Evolutionary conservation across 768 basidiomycete species (phyloP).

Genomic region (Mycena latifolia): DNA sequence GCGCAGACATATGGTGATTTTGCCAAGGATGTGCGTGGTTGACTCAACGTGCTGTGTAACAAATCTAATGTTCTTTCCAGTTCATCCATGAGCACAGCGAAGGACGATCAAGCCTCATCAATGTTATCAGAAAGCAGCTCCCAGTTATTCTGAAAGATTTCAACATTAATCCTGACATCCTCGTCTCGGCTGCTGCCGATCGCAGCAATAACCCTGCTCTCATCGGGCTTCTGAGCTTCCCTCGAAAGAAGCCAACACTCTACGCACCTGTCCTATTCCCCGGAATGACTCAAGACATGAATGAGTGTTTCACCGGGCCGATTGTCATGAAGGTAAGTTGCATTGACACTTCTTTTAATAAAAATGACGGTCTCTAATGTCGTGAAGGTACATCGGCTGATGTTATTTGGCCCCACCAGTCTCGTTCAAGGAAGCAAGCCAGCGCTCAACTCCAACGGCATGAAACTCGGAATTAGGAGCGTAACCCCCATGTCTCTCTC

Average conservation of each 20-base stretch:
- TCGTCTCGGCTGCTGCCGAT: neutral
- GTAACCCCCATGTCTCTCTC: neutral
- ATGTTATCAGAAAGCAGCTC: neutral
- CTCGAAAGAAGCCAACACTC: neutral
- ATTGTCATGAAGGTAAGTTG: neutral
- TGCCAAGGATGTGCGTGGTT: neutral
- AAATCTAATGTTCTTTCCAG: neutral
- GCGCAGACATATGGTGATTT: neutral
- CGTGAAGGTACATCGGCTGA: neutral
- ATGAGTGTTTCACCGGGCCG: neutral
- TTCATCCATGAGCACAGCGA: neutral
- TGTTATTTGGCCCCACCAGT: conserved; percentile 1
- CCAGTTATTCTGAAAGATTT: neutral
- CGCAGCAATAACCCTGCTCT: conserved; percentile 2
- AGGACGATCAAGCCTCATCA: neutral
- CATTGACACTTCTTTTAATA: neutral
- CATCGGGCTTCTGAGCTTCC: neutral
- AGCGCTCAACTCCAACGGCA: neutral
- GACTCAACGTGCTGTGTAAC: no score
- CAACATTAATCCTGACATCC: neutral
- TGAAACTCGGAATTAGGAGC: neutral
- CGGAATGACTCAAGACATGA: neutral
- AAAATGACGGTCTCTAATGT: neutral
- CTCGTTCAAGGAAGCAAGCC: neutral
- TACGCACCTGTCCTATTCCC: conserved; percentile 9